These are phyloP conservation scores for Acacia confusa DNA, from an alignment of 306 rosid species.

Conservation along the genomic window DNA sequence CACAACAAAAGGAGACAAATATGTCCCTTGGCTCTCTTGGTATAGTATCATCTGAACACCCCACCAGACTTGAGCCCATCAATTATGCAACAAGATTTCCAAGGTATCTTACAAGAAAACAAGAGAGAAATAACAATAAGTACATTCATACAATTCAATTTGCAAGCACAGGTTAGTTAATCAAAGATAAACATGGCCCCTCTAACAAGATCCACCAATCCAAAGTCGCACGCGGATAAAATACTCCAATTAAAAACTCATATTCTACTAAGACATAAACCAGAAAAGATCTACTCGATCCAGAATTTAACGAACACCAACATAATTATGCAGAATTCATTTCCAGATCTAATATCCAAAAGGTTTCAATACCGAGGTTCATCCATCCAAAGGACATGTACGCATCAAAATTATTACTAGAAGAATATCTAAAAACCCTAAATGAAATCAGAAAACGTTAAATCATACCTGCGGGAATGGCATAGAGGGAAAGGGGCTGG, in stretches of 20 bases:
- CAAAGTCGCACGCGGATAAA: background rate
- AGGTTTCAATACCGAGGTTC: background rate
- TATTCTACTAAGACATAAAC: background rate
- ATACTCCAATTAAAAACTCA: conserved; percentile 5
- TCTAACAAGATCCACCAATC: conserved; percentile 28
- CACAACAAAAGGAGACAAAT: background rate
- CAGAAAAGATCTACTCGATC: conserved; percentile 31
- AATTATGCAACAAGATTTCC: background rate
- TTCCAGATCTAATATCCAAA: conserved; percentile 30
- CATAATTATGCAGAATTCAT: background rate
- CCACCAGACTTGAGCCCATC: background rate
- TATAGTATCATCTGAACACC: background rate
- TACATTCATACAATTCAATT: conserved; percentile 18
- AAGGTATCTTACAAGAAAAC: background rate
- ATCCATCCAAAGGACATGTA: background rate
- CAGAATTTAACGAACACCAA: background rate
- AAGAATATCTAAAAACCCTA: background rate
- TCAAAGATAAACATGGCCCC: background rate
- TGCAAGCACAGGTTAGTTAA: background rate
- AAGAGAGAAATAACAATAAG: background rate
- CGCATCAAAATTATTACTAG: background rate
- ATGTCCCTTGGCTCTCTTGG: background rate
- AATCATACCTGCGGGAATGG: conserved; percentile 44
- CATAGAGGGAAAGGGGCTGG: conserved; percentile 37
- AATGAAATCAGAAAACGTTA: background rate